Conservation (phyloP, 176 grass and related monocot genomes). For the Eragrostis nindensis region DNA sequence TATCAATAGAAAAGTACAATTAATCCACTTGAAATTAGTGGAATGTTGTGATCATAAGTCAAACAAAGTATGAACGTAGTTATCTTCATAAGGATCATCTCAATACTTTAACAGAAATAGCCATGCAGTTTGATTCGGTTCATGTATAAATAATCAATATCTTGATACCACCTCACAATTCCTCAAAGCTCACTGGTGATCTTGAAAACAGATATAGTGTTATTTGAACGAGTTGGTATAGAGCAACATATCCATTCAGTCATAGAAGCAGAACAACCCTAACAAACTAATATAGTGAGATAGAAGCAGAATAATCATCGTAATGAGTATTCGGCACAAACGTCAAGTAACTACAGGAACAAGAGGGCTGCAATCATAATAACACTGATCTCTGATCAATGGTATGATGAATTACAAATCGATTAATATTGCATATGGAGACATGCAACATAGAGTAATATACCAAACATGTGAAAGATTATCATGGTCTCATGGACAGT, state of each 20-base stretch:
- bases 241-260: neutral
- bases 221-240: neutral
- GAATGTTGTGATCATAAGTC: neutral
- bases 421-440: no score
- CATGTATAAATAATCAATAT: neutral
- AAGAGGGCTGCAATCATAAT: neutral
- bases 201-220: neutral
- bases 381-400: neutral
- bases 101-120: neutral
- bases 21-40: neutral
- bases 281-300: neutral
- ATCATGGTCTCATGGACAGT: neutral
- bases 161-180: neutral
- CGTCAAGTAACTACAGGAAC: neutral
- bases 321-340: no score
- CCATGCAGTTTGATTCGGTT: neutral
- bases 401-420: neutral
- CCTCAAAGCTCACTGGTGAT: neutral
- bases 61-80: conserved; percentile 12
- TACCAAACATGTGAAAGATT: neutral
- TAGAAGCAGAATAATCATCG: neutral
- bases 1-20: conserved; percentile 6
- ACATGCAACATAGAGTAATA: neutral
- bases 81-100: conserved; percentile 14
- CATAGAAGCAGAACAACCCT: neutral